These are phyloP conservation scores for Diaporthe vaccinii DNA, from an alignment of 2,329 filamentous ascomycete genomes.

Conservation along the genomic window DNA sequence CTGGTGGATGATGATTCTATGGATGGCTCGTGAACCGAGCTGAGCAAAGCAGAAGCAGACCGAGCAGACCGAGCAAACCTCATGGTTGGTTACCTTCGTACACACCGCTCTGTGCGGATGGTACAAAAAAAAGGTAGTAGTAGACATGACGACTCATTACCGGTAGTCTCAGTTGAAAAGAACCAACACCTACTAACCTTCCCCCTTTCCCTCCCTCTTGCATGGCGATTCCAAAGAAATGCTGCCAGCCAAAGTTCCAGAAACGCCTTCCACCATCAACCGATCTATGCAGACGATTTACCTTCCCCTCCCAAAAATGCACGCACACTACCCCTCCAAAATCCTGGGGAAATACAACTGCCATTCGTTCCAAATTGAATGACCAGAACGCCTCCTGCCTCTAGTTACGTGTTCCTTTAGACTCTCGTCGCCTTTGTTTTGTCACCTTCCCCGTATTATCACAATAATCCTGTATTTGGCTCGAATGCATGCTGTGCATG, in stretches of 20 bases:
- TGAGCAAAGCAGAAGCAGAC: not conserved
- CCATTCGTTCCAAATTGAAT: constrained; percentile 3
- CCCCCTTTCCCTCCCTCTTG: not conserved
- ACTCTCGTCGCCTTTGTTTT: not conserved
- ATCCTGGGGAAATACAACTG: constrained; percentile 6
- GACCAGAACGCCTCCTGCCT: constrained; percentile 22
- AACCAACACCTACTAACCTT: not conserved
- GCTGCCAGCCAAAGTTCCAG: not conserved
- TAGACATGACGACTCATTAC: constrained; percentile 11
- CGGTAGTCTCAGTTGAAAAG: not conserved
- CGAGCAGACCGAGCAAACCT: not conserved
- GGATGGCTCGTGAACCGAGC: not conserved
- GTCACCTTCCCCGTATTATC: not conserved
- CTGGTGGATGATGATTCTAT: not conserved
- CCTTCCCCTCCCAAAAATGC: not conserved
- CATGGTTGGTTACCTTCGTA: not conserved
- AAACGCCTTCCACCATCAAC: constrained; percentile 16
- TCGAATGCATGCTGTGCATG: not conserved
- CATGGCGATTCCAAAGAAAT: not conserved
- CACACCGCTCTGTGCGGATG: not conserved
- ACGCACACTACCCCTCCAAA: not conserved
- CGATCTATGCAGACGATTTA: not conserved
- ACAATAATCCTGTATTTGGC: not conserved
- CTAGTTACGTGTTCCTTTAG: constrained; percentile 4
- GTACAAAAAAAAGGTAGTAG: not conserved